Evolutionary conservation across 441 rosid species (phyloP).

Genomic region (Populus hybrid): DNA sequence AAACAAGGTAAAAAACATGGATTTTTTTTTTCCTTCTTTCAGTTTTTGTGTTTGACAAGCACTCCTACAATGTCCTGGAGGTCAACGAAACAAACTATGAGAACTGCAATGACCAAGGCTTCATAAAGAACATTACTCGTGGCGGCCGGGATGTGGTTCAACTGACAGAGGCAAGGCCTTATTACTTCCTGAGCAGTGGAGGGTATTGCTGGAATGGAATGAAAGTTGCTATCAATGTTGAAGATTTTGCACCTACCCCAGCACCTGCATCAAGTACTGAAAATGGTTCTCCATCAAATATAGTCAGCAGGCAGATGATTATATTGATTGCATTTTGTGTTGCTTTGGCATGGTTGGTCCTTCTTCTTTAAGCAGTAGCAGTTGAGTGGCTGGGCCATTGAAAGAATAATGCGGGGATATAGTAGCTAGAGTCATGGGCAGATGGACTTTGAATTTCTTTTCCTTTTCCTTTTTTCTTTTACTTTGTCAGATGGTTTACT

Average conservation of each 20-base stretch:
- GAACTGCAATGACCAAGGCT: slow-evolving; percentile 53
- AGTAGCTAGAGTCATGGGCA: not conserved
- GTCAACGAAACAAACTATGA: slow-evolving; percentile 72
- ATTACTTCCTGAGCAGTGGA: slow-evolving; percentile 71
- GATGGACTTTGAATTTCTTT: not conserved
- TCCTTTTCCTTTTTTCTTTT: not conserved
- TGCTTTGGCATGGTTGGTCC: not conserved
- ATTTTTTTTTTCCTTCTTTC: not conserved
- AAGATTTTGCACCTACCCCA: slow-evolving; percentile 29
- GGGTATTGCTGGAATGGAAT: slow-evolving; percentile 80
- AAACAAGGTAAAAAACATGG: not conserved
- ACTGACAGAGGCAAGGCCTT: slow-evolving; percentile 60
- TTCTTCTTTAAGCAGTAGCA: not conserved
- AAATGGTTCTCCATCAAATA: slow-evolving; percentile 10
- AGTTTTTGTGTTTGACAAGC: slow-evolving; percentile 79
- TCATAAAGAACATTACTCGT: slow-evolving; percentile 43
- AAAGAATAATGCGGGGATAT: not conserved
- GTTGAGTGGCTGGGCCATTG: not conserved
- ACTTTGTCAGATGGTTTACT: not conserved
- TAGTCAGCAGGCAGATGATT: not conserved
- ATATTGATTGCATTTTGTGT: not conserved
- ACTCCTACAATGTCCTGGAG: slow-evolving; percentile 69
- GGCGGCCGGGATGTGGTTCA: slow-evolving; percentile 86
- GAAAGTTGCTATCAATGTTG: slow-evolving; percentile 54
- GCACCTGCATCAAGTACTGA: slow-evolving; percentile 24